Conservation (phyloP, 176 grass and related monocot species). For the Tuctoria greenei region DNA sequence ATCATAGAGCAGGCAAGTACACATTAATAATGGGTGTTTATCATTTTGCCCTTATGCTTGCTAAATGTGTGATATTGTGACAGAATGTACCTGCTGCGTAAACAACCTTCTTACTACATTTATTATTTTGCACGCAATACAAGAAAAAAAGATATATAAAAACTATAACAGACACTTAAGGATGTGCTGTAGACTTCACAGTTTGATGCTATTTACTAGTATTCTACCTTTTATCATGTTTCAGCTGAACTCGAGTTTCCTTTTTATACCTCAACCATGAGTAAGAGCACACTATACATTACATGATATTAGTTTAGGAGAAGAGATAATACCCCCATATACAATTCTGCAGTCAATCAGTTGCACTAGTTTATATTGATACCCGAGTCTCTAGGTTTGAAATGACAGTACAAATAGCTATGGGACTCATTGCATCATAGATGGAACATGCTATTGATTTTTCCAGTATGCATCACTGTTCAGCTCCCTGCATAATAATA, state of each 20-base stretch:
- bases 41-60: constrained; percentile 1
- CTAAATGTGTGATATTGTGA: constrained; percentile 7
- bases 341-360: not conserved
- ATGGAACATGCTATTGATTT: not conserved
- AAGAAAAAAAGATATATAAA: constrained; percentile 8
- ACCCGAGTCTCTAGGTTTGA: constrained; percentile 18
- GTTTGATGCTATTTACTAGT: constrained; percentile 26
- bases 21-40: constrained; percentile 14
- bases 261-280: not conserved
- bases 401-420: not conserved
- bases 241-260: not conserved
- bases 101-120: constrained; percentile 2
- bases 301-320: not conserved
- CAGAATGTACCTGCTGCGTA: constrained; percentile 4
- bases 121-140: not conserved
- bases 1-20: constrained; percentile 92
- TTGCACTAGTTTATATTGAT: not conserved
- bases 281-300: not conserved
- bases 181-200: not conserved
- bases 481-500: not conserved
- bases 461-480: constrained; percentile 1
- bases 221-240: constrained; percentile 5
- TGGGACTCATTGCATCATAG: not conserved
- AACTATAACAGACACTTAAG: not conserved
- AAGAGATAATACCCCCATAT: not conserved